These are phyloP conservation scores for Lanmaoa pseudosensibilis DNA, from an alignment of 768 basidiomycete species.

Conservation along the genomic window DNA sequence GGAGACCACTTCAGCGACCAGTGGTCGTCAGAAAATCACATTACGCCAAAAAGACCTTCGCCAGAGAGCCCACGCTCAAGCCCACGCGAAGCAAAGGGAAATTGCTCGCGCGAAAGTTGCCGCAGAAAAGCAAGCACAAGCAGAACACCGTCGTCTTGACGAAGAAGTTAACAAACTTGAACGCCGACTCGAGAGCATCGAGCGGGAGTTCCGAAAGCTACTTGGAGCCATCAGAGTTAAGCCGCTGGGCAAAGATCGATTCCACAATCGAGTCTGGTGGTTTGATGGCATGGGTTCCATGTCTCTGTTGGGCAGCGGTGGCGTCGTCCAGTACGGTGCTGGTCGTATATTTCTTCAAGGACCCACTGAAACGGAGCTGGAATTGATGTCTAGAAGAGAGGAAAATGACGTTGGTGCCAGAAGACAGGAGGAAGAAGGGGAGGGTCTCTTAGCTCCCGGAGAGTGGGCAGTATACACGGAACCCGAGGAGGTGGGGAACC, in stretches of 20 bases:
- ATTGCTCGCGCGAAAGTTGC: conserved; percentile 75
- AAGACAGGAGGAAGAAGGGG: conserved; percentile 78
- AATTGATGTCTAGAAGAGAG: conserved; percentile 59
- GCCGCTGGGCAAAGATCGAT: conserved; percentile 88
- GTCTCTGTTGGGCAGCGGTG: conserved; percentile 74
- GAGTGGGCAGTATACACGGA: conserved; percentile 94
- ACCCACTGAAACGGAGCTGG: conserved; percentile 77
- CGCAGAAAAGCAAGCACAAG: conserved; percentile 76
- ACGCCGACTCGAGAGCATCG: conserved; percentile 79
- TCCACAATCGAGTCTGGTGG: conserved; percentile 98
- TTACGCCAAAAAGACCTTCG: conserved; percentile 53
- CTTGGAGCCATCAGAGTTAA: conserved; percentile 83
- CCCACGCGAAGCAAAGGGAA: conserved; percentile 78
- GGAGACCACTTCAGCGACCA: conserved; percentile 52
- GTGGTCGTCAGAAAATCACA: conserved; percentile 43
- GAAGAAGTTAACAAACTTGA: conserved; percentile 87
- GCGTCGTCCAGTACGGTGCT: conserved; percentile 79
- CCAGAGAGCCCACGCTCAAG: conserved; percentile 51
- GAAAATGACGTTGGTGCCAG: conserved; percentile 56
- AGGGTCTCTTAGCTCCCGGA: conserved; percentile 65
- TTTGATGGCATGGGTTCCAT: conserved; percentile 93
- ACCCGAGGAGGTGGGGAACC: conserved; percentile 69
- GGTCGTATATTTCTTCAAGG: conserved; percentile 94
- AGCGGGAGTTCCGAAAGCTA: conserved; percentile 91
- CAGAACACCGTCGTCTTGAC: conserved; percentile 80